Evolutionary conservation across 805 yeast genomes (phyloP), one percentile per base, ranked within the genome.

Genomic region (Naumovozyma castellii): DNA sequence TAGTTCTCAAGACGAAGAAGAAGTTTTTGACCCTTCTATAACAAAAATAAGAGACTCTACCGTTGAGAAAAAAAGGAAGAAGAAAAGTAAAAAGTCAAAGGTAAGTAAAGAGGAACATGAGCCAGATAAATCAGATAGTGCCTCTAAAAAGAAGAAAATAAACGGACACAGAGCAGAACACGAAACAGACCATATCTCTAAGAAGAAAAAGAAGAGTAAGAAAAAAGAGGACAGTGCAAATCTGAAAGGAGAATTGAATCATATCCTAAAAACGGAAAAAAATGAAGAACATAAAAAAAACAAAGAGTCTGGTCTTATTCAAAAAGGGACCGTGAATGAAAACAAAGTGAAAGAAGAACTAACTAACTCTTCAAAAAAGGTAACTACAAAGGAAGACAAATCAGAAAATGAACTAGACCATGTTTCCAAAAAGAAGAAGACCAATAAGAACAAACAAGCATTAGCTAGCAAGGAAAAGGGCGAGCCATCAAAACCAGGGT

Each of bases 331-430:
- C 37, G 22, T 19, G n/a, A n/a, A n/a, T n/a, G n/a, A n/a, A n/a
- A n/a, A n/a, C n/a, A n/a, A n/a, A n/a, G n/a, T n/a, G 41, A 47
- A 40, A 17, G 35, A 46, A 46, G 48, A 47, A 44, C 43, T 35
- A 30, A 38, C 33, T 22, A 38, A 34, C 25, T 20, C 29, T 30
- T 38, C 38, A 29, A 9, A 31, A 16, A 14, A 9, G 34, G 9
- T 8, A 16, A 31, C 34, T n/a, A n/a, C 38, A 4, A 35, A 35
- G 33, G 27, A 25, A 14, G 31, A 25, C 18, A 35, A 25, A 35
- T 22, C 37, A 10, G 27, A 22, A 22, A 22, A 22, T 6, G 10
- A 22, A 22, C 27, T 22, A 22, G 27, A 22, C 10, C 10, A 22
- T 22, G 27, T n/a, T n/a, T n/a, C n/a, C n/a, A 22, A 27, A 17